Evolutionary conservation across 2,329 filamentous ascomycete species (phyloP), one percentile per base, ranked within the genome.

Genomic region (Epicoccum nigrum): DNA sequence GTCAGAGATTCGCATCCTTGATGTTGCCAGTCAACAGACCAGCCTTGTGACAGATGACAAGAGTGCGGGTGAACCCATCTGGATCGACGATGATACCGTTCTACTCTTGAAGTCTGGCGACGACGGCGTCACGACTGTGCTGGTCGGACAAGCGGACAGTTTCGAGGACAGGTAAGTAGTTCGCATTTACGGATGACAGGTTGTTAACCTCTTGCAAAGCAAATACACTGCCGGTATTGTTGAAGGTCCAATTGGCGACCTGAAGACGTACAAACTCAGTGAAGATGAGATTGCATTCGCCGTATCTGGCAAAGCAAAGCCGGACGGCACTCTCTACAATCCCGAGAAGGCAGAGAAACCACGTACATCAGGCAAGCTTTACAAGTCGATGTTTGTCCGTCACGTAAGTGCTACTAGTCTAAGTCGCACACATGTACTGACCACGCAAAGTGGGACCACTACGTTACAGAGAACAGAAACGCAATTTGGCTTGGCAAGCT

Each of bases 401-500:
- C 89, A 95, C 65, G 45, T 41, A 41, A 27, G 45, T 12, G 21
- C 16, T 12, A 33, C 4, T 8, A 6, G 4, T 12, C 13, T 11
- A 12, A 15, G 9, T n/a, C 4, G 1, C 31, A 5, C 7, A n/a
- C 20, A 16, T 15, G 25, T 30, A 33, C 23, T 48, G 11, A 48
- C 7, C 12, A 5, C 11, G n/a, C 20, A 21, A 21, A 48, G 45
- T 95, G 90, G 90, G 90, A 95, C 68, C 73, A 81, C n/a, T 95
- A 87, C 74, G 78, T 86, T 20, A 85, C 82, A 1, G 81, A 86
- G 37, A 86, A 89, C 63, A 84, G 82, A 55, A 87, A 86, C 63
- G 82, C 87, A 2, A 80, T 96, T 21, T 94, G 87, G 80, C 89
- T 90, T 23, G 86, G 86, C 25, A 81, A 82, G 4, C 70, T 94